Percentiles rank a stretch among this genome's conserved stretches.
Conservation (phyloP, 148 eudicot species). For the Camellia lanceoleosa region DNA sequence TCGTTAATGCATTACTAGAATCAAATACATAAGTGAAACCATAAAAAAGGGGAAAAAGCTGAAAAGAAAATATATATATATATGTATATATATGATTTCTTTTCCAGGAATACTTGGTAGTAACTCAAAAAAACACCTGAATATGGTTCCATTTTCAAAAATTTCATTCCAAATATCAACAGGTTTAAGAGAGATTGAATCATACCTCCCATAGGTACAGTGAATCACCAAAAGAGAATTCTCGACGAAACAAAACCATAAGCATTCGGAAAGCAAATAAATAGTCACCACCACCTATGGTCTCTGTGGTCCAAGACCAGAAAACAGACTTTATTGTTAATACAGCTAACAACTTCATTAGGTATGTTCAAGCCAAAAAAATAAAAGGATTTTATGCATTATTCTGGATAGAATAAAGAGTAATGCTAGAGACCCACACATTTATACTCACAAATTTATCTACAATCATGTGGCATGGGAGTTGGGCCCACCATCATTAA, state of each 20-base stretch:
- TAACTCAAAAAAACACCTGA: not conserved
- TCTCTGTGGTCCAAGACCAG: conserved; percentile 52
- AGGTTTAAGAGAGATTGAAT: conserved; percentile 3
- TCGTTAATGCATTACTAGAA: not conserved
- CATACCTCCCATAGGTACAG: conserved; percentile 99
- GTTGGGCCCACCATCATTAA: no score
- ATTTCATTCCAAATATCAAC: not conserved
- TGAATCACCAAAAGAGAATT: conserved; percentile 90
- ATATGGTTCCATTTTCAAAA: not conserved
- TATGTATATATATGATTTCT: not conserved
- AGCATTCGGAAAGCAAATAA: conserved; percentile 97
- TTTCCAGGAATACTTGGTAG: not conserved
- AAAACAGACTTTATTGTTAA: not conserved
- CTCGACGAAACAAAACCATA: conserved; percentile 98
- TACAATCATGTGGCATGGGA: no score
- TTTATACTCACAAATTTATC: no score
- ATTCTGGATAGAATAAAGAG: not conserved
- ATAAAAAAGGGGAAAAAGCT: not conserved
- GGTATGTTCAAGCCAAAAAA: not conserved
- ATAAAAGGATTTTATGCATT: not conserved
- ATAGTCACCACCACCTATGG: conserved; percentile 91
- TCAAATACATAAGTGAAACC: no score
- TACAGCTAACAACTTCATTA: conserved; percentile 9
- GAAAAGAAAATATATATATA: not conserved
- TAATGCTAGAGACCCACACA: no score